Evolutionary conservation across 495 filamentous ascomycete species (phyloP).

Genomic region (Lentithecium fluviatile): DNA sequence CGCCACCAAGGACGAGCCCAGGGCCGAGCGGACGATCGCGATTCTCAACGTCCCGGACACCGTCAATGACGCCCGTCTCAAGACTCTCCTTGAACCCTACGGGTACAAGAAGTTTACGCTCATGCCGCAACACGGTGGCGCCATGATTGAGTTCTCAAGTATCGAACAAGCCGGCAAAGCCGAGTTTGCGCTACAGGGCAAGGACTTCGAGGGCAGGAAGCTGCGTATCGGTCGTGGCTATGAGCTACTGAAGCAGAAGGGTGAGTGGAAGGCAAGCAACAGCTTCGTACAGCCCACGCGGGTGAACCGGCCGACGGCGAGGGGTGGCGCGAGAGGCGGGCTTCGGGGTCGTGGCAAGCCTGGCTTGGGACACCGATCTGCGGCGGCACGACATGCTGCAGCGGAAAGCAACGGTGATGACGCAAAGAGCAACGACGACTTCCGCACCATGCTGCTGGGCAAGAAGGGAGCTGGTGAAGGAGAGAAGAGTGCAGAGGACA

Average conservation of each 20-base stretch:
- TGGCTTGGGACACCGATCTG: neutral
- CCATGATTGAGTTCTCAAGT: constrained; percentile 77
- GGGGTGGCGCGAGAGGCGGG: neutral
- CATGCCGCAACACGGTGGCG: constrained; percentile 77
- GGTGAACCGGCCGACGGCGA: neutral
- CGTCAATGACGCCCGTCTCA: constrained; percentile 62
- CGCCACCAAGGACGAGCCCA: too few species aligned
- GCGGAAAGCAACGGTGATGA: neutral
- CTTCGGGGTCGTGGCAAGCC: neutral
- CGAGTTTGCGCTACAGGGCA: constrained; percentile 66
- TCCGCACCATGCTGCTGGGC: neutral
- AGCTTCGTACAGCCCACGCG: constrained; percentile 41
- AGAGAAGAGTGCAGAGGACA: neutral
- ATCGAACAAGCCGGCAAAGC: constrained; percentile 72
- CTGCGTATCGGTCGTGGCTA: constrained; percentile 66
- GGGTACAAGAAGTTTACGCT: constrained; percentile 58
- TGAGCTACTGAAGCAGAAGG: constrained; percentile 62
- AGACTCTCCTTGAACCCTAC: constrained; percentile 61
- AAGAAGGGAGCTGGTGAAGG: neutral
- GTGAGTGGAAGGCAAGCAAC: constrained; percentile 52
- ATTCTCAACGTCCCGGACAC: constrained; percentile 65
- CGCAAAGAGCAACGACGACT: neutral
- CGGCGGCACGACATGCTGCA: neutral
- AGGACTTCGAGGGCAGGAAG: constrained; percentile 64
- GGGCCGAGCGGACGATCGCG: constrained; percentile 44